Conservation (phyloP, 768 basidiomycete genomes). For the Boletus pseudopeckii region DNA sequence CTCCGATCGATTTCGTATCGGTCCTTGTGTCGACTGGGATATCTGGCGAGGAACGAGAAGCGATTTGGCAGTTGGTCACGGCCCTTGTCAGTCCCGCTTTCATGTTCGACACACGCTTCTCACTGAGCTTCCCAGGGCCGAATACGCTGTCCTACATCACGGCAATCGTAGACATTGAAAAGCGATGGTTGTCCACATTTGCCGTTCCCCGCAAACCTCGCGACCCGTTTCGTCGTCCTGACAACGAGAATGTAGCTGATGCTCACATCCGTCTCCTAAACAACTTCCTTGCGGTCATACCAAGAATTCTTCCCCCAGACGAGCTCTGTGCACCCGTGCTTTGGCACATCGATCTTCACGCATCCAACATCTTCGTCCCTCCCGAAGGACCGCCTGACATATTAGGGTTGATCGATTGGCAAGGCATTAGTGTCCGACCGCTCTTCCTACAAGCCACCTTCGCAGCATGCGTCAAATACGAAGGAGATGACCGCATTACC, state of each 20-base stretch:
- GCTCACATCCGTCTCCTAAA: constrained; percentile 9
- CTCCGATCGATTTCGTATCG: constrained; percentile 16
- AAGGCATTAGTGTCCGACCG: constrained; percentile 12
- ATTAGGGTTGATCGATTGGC: constrained; percentile 15
- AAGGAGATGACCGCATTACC: constrained; percentile 4
- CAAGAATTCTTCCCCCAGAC: neutral
- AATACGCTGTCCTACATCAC: neutral
- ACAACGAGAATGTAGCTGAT: neutral
- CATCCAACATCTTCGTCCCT: constrained; percentile 10
- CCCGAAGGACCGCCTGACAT: constrained; percentile 4
- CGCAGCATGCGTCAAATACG: constrained; percentile 2
- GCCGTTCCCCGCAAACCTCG: neutral
- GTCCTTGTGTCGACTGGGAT: constrained; percentile 8
- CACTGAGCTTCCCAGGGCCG: neutral
- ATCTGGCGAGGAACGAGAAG: constrained; percentile 31
- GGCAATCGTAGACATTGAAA: neutral
- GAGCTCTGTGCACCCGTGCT: constrained; percentile 9
- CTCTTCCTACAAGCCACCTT: constrained; percentile 12
- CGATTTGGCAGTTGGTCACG: constrained; percentile 25
- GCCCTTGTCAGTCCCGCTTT: constrained; percentile 31
- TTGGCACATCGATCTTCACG: constrained; percentile 16
- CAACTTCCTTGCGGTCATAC: constrained; percentile 7
- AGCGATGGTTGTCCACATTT: neutral
- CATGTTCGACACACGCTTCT: neutral
- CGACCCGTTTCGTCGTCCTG: neutral